Base-by-base conservation (phyloP, 495 filamentous ascomycete species). In the Aspergillus mulundensis region DNA sequence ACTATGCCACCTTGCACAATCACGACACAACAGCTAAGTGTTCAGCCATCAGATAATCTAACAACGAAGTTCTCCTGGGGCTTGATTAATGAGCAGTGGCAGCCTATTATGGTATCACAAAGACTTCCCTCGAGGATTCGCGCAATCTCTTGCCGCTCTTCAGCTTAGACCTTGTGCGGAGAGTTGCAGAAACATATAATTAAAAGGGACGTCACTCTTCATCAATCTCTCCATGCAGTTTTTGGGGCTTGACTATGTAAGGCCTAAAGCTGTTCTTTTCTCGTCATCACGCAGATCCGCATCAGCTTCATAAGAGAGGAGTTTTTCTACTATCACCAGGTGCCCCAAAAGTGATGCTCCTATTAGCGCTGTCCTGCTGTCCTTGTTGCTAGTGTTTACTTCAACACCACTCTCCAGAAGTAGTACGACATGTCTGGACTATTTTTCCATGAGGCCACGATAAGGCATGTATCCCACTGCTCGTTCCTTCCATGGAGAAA, bases 291-390 rank as follows among this genome's bases (percentile, higher is more conserved):
- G 42, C 6, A 54, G 32, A 50, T 44, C 8, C 36, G 44, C 39
- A 32, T 53, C 42, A 36, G 50, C 54, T 32, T 21, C 30, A 11
- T 57, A 20, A 19, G 42, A 3, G 18, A 61, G 54, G 24, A 61
- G 59, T 44, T 54, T 18, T 44, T 57, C 57, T 23, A 50, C 44
- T 39, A 42, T 61, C 14, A 54, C 54, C 7, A 50, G 7, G 25
- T 49, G 16, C 38, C 54, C 54, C 45, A 21, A 61, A 18, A 57
- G 54, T 2, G 54, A 42, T 38, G 49, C 54, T 45, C 57, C 54
- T 49, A 61, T 61, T n/a, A 61, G 45, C 19, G 59, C 43, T n/a
- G 20, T 61, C 19, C 54, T 21, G 49, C 49, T 49, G 30, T 47
- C 20, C 32, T 50, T 49, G 23, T 56, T 38, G 12, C 42, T 23